phyloP scores from a whole-genome alignment of 2,329 filamentous ascomycete genomes.

The Aureobasidium musti region DNA sequence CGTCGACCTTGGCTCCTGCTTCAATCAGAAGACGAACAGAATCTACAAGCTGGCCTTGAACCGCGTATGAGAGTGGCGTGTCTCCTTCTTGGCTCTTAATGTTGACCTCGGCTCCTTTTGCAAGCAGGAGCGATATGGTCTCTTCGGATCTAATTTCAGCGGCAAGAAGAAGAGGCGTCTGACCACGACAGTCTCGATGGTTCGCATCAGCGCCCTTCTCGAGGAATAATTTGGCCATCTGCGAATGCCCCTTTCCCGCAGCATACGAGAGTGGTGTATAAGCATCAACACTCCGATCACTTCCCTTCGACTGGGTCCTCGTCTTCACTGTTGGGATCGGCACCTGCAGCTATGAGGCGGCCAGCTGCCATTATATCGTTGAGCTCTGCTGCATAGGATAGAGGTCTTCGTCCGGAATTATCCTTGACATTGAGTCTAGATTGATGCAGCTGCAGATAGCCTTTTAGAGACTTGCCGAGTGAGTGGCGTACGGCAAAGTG shows the following conservation, averaged over 20 bases:
- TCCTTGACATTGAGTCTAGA: background rate
- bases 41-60: background rate
- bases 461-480: no score
- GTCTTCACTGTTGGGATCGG: background rate
- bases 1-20: background rate
- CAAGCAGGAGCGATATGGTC: background rate
- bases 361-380: background rate
- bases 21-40: background rate
- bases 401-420: background rate
- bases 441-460: no score
- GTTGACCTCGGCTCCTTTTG: background rate
- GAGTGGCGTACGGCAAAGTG: background rate
- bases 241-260: background rate
- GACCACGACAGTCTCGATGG: background rate
- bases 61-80: background rate
- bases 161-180: background rate
- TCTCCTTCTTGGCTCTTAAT: background rate
- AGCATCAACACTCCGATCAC: no score
- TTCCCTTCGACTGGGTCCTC: no score
- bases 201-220: background rate
- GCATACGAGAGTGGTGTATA: background rate
- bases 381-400: background rate
- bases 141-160: background rate
- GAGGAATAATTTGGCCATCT: background rate
- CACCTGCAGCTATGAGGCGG: background rate